phyloP scores from a whole-genome alignment of 208 protist species.

The Leishmania gerbilli region DNA sequence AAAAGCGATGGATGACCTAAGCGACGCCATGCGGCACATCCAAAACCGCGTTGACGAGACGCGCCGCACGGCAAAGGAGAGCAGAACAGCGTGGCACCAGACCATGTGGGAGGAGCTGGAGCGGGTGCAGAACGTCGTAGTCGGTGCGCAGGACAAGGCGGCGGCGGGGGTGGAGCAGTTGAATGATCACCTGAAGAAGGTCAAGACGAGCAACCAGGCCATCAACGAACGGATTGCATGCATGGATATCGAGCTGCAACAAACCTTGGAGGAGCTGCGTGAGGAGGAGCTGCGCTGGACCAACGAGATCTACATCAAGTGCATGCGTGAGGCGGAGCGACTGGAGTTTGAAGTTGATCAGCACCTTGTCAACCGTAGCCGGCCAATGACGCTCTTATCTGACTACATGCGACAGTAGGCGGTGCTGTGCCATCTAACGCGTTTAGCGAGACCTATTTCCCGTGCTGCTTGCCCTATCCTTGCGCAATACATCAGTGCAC shows the following conservation, averaged over 20 bases:
- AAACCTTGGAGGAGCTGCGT: slow-evolving; percentile 68
- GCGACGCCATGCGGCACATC: slow-evolving; percentile 57
- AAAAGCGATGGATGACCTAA: slow-evolving; percentile 42
- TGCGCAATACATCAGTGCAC: background rate
- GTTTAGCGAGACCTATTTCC: background rate
- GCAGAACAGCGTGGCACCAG: slow-evolving; percentile 38
- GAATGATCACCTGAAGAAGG: slow-evolving; percentile 67
- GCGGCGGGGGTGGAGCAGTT: slow-evolving; percentile 65
- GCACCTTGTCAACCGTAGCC: slow-evolving; percentile 26
- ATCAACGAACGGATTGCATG: slow-evolving; percentile 82
- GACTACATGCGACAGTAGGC: slow-evolving; percentile 28
- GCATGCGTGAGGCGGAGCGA: slow-evolving; percentile 41
- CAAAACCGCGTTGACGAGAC: slow-evolving; percentile 73
- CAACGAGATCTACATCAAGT: slow-evolving; percentile 32
- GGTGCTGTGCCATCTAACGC: background rate
- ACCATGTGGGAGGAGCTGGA: slow-evolving; percentile 46
- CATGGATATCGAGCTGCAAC: slow-evolving; percentile 75
- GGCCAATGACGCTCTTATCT: slow-evolving; percentile 13
- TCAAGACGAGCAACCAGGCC: slow-evolving; percentile 70
- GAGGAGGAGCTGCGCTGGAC: slow-evolving; percentile 42
- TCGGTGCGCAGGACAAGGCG: slow-evolving; percentile 53
- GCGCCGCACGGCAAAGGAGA: slow-evolving; percentile 36
- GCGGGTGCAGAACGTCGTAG: slow-evolving; percentile 49
- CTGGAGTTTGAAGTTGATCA: slow-evolving; percentile 48
- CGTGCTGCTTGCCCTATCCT: background rate